Percentiles rank a stretch among this genome's conserved stretches.
Conservation (phyloP, 192 early-diverging fungal species). For the Backusella morwellensis region DNA sequence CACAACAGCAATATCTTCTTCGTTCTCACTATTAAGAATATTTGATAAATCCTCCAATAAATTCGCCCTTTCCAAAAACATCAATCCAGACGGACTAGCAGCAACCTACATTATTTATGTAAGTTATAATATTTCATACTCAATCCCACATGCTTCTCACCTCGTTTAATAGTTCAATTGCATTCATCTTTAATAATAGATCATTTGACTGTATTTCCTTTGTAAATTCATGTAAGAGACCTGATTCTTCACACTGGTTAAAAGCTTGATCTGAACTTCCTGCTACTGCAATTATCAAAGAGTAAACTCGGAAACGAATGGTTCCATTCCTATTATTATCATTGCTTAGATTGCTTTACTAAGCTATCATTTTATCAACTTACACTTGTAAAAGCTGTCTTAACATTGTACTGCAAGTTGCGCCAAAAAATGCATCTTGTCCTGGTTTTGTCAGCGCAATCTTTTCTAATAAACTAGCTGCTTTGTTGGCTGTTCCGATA, state of each 20-base stretch:
- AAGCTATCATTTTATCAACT: background rate
- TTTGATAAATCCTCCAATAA: slow-evolving; percentile 34
- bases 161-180: slow-evolving; percentile 44
- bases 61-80: slow-evolving; percentile 33
- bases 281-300: slow-evolving; percentile 38
- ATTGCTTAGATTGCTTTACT: background rate
- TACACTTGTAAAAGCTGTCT: background rate
- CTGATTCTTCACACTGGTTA: slow-evolving; percentile 28
- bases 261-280: slow-evolving; percentile 36
- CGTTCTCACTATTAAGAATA: slow-evolving; percentile 23
- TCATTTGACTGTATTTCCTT: slow-evolving; percentile 38
- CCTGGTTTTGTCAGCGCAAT: slow-evolving; percentile 6
- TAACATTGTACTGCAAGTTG: slow-evolving; percentile 8
- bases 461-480: slow-evolving; percentile 33
- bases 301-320: slow-evolving; percentile 50
- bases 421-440: slow-evolving; percentile 8
- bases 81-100: slow-evolving; percentile 28
- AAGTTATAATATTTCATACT: background rate
- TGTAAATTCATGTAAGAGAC: slow-evolving; percentile 32
- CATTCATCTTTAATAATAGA: slow-evolving; percentile 44
- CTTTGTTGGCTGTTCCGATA: slow-evolving; percentile 25
- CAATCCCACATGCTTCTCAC: slow-evolving; percentile 15
- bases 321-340: slow-evolving; percentile 29
- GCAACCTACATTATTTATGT: slow-evolving; percentile 19
- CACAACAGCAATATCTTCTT: slow-evolving; percentile 27